Evolutionary conservation across 257 asterid genomes (phyloP).

Genomic region (Osmanthus fragrans): DNA sequence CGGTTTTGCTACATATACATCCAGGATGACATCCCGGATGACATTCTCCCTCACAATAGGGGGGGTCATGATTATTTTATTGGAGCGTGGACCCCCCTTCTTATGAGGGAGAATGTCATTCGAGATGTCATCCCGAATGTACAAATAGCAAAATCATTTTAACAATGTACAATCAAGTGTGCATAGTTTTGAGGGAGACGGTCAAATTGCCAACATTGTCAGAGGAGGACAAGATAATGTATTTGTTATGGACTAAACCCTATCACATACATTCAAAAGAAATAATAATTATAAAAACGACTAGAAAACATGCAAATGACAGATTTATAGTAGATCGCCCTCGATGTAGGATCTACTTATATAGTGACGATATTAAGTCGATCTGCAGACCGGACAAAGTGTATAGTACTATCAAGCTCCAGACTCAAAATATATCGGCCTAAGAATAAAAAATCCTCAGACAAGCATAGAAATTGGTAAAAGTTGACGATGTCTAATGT

Average conservation of each 20-base stretch:
- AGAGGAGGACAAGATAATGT: neutral
- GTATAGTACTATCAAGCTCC: neutral
- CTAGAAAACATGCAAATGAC: neutral
- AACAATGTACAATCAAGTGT: slow-evolving; percentile 29
- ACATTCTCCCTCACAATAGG: too few species aligned
- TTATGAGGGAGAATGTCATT: too few species aligned
- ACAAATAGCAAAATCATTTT: too few species aligned
- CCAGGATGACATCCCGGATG: too few species aligned
- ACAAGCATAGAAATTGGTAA: slow-evolving; percentile 20
- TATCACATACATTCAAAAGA: too few species aligned
- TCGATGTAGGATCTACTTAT: neutral
- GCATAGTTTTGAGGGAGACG: slow-evolving; percentile 24
- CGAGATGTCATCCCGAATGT: too few species aligned
- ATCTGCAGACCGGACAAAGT: neutral
- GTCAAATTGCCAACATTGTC: slow-evolving; percentile 34
- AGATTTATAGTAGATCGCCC: neutral
- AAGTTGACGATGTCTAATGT: slow-evolving; percentile 11
- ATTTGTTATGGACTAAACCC: neutral
- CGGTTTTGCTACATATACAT: too few species aligned
- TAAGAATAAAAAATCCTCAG: slow-evolving; percentile 20
- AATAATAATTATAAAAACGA: too few species aligned
- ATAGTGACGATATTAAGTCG: neutral
- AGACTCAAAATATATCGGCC: slow-evolving; percentile 20
- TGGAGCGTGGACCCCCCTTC: too few species aligned
- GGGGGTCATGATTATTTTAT: too few species aligned